Percentiles rank a stretch among this genome's conserved stretches.
These are phyloP conservation scores for Annulohypoxylon stygium DNA, from an alignment of 495 filamentous ascomycete genomes.

Conservation along the genomic window DNA sequence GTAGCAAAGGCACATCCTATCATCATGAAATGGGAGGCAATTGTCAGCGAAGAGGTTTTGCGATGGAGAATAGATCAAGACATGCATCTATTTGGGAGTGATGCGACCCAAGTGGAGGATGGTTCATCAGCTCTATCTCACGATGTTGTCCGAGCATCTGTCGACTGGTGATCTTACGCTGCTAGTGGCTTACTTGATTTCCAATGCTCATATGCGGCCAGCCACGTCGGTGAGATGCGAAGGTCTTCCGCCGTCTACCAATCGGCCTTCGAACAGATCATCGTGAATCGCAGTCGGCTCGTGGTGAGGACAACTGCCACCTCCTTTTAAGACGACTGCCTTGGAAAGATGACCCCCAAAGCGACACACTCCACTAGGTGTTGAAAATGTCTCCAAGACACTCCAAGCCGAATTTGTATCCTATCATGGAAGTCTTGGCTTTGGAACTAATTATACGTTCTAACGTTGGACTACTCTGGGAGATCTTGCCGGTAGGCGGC, in stretches of 20 bases:
- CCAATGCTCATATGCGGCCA: neutral
- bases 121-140: neutral
- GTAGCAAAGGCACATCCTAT: slow-evolving; percentile 73
- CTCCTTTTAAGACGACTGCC: neutral
- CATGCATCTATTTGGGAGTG: slow-evolving; percentile 20
- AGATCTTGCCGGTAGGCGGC: slow-evolving; percentile 9
- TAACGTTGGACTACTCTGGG: slow-evolving; percentile 12
- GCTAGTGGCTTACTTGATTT: neutral
- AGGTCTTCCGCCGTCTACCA: too few relatives aligned
- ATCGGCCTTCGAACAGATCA: too few relatives aligned
- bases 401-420: neutral
- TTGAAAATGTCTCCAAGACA: neutral
- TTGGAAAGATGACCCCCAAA: neutral
- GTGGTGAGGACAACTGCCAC: too few relatives aligned
- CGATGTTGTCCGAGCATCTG: neutral
- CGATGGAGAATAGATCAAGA: slow-evolving; percentile 59
- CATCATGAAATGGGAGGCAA: slow-evolving; percentile 65
- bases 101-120: neutral
- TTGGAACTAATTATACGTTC: neutral
- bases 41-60: slow-evolving; percentile 58
- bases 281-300: too few relatives aligned
- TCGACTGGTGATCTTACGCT: slow-evolving; percentile 18
- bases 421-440: neutral
- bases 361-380: neutral
- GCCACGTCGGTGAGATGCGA: neutral